Evolutionary conservation across 148 eudicot genomes (phyloP), one percentile per base, ranked within the genome.

Genomic region (Fagopyrum homotropicum): DNA sequence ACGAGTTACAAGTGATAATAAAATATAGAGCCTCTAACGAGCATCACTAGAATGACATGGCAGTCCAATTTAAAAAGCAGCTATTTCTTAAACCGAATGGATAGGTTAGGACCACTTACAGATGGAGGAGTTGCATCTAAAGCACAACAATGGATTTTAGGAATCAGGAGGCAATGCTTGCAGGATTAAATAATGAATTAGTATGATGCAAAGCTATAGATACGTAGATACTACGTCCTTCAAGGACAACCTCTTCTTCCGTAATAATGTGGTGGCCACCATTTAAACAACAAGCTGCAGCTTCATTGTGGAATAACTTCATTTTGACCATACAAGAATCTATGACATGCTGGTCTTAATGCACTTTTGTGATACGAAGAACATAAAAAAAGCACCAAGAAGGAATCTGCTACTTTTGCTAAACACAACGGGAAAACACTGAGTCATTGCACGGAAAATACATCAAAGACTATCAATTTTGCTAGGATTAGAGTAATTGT

Each of bases 81-180:
- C 30, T 47, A 46, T 52, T 72, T 17, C 15, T 45, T 1, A 16
- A 64, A 61, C 6, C 47, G 30, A 46, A 9, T 9, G 54, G 6
- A 72, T 73, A 17, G 22, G 57, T 26, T 60, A 79, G 61, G 61
- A 54, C 51, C 78, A 89, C 99, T 90, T 85, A 96, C 98, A 71
- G 86, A 72, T 47, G 99, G 95, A 76, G 98, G 98, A 83, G 99
- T 96, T 50, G 75, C 88, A 81, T 83, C 91, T 86, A 96, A 68
- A 77, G 93, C 87, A 57, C 94, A 75, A 72, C 82, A 96, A 82
- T 96, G 99, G 35, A 79, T 75, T 81, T 91, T 92, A 43, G 99
- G 99, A 76, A 96, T 90, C 55, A 96, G 77, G 75, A 96, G 92
- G 40, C 91, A 83, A 85, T 96, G 99, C 86, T 98, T 96, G 76